Percentiles rank a stretch among this genome's conserved stretches.
phyloP scores from a whole-genome alignment of 257 asterid species.

The Buddleja alternifolia region DNA sequence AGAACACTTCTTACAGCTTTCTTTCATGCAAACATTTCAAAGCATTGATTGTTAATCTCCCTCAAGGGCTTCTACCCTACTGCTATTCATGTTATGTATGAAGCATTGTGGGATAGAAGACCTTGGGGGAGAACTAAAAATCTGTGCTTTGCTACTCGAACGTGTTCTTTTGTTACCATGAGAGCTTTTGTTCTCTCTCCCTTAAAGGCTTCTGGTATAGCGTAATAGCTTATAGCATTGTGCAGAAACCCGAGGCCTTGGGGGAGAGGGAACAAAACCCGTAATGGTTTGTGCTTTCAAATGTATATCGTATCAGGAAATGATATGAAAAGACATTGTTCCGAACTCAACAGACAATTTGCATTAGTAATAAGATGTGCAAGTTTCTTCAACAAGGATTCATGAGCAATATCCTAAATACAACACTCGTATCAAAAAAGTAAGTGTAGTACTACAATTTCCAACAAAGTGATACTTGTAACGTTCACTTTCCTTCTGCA shows the following conservation, averaged over 20 bases:
- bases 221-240: slow-evolving; percentile 17
- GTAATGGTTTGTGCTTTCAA: slow-evolving; percentile 27
- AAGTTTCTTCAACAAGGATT: slow-evolving; percentile 19
- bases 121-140: slow-evolving; percentile 54
- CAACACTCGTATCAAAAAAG: slow-evolving; percentile 19
- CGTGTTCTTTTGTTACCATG: slow-evolving; percentile 25
- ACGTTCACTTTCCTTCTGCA: slow-evolving; percentile 58
- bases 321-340: not conserved
- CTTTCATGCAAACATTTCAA: slow-evolving; percentile 32
- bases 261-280: slow-evolving; percentile 44
- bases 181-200: slow-evolving; percentile 65
- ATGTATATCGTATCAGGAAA: not conserved
- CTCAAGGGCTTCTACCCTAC: slow-evolving; percentile 69
- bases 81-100: not conserved
- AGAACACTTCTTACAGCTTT: slow-evolving; percentile 19
- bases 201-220: slow-evolving; percentile 56
- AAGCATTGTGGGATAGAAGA: slow-evolving; percentile 40
- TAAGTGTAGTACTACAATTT: slow-evolving; percentile 1
- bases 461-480: slow-evolving; percentile 6
- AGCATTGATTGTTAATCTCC: slow-evolving; percentile 64
- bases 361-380: not conserved
- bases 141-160: slow-evolving; percentile 33
- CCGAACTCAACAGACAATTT: not conserved
- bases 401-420: slow-evolving; percentile 11
- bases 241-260: slow-evolving; percentile 35